Percentiles rank a stretch among this genome's conserved stretches.
These are phyloP conservation scores for Globisporangium emineosum DNA, from an alignment of 352 stramenopile genomes.

Conservation along the genomic window DNA sequence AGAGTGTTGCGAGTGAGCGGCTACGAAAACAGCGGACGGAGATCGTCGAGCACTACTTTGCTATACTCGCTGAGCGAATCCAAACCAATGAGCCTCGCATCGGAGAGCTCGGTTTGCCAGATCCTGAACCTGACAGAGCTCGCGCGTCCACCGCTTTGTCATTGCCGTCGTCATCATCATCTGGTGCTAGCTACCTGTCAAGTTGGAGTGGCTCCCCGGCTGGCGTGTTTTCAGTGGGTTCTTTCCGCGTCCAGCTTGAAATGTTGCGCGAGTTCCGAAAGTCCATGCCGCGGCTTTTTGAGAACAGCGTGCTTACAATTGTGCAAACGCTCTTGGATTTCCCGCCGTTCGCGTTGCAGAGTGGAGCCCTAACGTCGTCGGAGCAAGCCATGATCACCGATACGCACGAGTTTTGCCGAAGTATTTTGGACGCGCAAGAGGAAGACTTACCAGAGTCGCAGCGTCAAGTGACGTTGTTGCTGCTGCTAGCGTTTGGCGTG, in stretches of 20 bases:
- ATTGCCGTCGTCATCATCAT: neutral
- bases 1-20: constrained; percentile 32
- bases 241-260: constrained; percentile 64
- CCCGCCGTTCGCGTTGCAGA: constrained; percentile 46
- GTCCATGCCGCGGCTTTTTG: constrained; percentile 41
- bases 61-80: constrained; percentile 20
- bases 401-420: constrained; percentile 43
- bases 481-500: constrained; percentile 55
- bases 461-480: constrained; percentile 32
- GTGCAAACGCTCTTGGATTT: constrained; percentile 59
- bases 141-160: neutral
- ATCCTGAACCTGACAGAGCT: neutral
- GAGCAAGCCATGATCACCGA: constrained; percentile 46
- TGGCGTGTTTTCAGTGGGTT: constrained; percentile 48
- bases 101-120: neutral
- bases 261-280: constrained; percentile 59
- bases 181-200: neutral
- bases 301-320: constrained; percentile 43
- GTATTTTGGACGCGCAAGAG: constrained; percentile 26
- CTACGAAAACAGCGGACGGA: constrained; percentile 33
- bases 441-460: constrained; percentile 20
- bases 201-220: constrained; percentile 23
- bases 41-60: constrained; percentile 41
- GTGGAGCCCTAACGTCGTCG: constrained; percentile 15
- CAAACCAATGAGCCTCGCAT: neutral